Conservation (phyloP, 2,329 filamentous ascomycete genomes). For the Fusarium graminum region DNA sequence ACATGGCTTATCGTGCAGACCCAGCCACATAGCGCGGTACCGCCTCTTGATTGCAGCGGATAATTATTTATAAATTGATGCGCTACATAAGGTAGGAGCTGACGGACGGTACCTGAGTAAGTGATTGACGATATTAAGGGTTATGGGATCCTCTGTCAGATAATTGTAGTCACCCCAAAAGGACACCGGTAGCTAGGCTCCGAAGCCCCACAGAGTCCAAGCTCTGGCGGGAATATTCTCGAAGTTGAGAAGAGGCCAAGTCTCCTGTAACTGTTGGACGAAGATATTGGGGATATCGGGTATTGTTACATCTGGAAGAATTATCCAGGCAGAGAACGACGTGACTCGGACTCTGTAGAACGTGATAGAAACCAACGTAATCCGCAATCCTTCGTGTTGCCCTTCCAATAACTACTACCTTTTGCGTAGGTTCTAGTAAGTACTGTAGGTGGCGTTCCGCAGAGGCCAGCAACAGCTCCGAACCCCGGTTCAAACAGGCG, state of each 20-base stretch:
- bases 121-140: slow-evolving; percentile 38
- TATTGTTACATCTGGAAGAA: slow-evolving; percentile 4
- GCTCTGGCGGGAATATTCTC: slow-evolving; percentile 47
- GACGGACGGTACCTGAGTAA: neutral
- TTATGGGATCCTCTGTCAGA: slow-evolving; percentile 30
- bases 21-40: neutral
- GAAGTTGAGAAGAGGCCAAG: slow-evolving; percentile 46
- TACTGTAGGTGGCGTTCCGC: slow-evolving; percentile 25
- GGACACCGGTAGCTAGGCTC: slow-evolving; percentile 43
- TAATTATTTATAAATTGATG: neutral
- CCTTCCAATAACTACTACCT: slow-evolving; percentile 17
- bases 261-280: slow-evolving; percentile 9
- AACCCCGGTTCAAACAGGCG: slow-evolving; percentile 31
- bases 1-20: slow-evolving; percentile 2
- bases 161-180: slow-evolving; percentile 18
- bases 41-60: slow-evolving; percentile 5
- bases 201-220: slow-evolving; percentile 36
- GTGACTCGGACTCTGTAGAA: slow-evolving; percentile 41
- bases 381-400: slow-evolving; percentile 7
- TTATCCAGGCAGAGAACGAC: slow-evolving; percentile 5
- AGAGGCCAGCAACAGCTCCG: slow-evolving; percentile 13
- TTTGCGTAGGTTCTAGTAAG: slow-evolving; percentile 5
- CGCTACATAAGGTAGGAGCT: neutral
- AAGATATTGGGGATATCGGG: neutral
- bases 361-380: slow-evolving; percentile 23